Percentiles rank a stretch among this genome's conserved stretches.
Conservation (phyloP, 345 rosid species). For the Brassica nigra region DNA sequence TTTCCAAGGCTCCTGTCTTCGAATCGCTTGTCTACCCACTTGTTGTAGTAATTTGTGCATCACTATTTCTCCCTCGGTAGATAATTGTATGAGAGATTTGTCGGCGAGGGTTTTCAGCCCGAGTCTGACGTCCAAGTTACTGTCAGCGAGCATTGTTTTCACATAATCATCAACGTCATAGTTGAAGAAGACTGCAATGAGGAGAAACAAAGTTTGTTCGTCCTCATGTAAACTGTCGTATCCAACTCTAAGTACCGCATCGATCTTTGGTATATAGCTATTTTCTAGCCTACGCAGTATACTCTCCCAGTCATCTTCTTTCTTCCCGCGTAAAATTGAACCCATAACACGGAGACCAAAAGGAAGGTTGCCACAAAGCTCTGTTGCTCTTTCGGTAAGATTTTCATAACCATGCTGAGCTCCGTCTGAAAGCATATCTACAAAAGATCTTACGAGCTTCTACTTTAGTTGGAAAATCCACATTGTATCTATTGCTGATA, state of each 20-base stretch:
- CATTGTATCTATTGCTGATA: background rate
- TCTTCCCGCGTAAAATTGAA: background rate
- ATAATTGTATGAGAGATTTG: too few species aligned
- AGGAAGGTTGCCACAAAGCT: background rate
- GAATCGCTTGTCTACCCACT: too few species aligned
- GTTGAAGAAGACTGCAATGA: conserved; percentile 41
- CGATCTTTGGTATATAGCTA: conserved; percentile 9
- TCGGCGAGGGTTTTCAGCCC: too few species aligned
- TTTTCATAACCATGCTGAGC: background rate
- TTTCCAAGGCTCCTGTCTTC: too few species aligned
- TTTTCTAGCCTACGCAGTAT: background rate
- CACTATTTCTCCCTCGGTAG: too few species aligned
- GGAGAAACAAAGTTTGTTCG: conserved; percentile 27
- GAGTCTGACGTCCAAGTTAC: too few species aligned
- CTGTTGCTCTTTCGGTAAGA: background rate
- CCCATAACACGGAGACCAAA: background rate
- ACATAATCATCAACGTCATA: background rate
- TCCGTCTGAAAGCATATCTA: background rate
- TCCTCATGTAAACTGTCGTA: conserved; percentile 30
- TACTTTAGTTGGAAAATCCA: background rate
- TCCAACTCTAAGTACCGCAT: conserved; percentile 17
- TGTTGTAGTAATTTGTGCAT: too few species aligned
- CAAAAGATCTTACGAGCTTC: background rate
- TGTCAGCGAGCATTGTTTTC: too few species aligned
- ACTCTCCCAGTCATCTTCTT: conserved; percentile 11